These are phyloP conservation scores for Oldenlandia corymbosa DNA, from an alignment of 257 asterid genomes.

Conservation along the genomic window DNA sequence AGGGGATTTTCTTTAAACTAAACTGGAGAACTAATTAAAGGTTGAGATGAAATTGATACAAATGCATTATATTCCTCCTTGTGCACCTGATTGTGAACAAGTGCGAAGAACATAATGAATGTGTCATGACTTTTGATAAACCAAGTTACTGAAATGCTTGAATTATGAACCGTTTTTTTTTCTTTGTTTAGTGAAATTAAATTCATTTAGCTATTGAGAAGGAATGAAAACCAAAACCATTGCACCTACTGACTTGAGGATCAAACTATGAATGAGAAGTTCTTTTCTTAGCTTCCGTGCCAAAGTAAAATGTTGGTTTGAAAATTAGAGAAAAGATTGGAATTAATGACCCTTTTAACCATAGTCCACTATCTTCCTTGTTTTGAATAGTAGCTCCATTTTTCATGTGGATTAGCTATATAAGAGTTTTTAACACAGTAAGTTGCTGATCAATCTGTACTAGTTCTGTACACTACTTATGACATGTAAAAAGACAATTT, in stretches of 20 bases:
- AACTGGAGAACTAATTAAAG: not conserved
- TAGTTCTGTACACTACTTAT: not conserved
- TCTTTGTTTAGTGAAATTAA: not conserved
- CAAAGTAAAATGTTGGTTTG: not conserved
- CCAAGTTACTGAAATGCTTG: not conserved
- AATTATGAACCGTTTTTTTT: not conserved
- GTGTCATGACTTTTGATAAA: constrained; percentile 4
- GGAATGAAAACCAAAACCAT: not conserved
- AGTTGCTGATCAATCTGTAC: not conserved
- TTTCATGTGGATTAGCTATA: not conserved
- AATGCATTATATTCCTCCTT: too few species aligned
- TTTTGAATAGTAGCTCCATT: not conserved
- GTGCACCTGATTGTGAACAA: not conserved
- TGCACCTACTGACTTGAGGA: not conserved
- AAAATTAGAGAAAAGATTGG: not conserved
- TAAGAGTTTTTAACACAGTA: not conserved
- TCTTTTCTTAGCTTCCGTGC: not conserved
- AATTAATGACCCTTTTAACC: not conserved
- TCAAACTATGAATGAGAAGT: not conserved
- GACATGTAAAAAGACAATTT: not conserved
- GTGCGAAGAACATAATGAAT: not conserved
- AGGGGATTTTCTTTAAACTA: not conserved
- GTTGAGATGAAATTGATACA: constrained; percentile 1
- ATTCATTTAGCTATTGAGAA: not conserved
- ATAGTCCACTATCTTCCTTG: not conserved